Conservation (phyloP, 768 basidiomycete genomes). For the Tubosaeta sp. region DNA sequence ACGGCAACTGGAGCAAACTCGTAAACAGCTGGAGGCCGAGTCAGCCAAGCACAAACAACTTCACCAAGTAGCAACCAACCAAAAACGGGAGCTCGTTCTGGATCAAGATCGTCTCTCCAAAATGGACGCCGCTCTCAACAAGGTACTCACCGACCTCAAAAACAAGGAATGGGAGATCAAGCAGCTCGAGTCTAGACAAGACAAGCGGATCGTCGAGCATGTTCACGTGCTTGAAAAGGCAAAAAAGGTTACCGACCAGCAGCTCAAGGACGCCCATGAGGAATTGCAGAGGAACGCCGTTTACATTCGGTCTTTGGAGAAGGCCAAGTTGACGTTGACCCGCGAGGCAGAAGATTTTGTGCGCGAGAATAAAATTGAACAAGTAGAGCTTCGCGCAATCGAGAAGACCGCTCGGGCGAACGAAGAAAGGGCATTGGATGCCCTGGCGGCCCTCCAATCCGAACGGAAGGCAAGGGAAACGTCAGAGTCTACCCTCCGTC, state of each 20-base stretch:
- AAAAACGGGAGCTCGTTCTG: conserved; percentile 66
- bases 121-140: conserved; percentile 76
- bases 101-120: conserved; percentile 67
- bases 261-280: conserved; percentile 74
- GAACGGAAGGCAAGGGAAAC: conserved; percentile 63
- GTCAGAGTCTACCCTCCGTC: conserved; percentile 57
- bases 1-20: conserved; percentile 64
- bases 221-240: conserved; percentile 95
- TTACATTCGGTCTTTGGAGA: conserved; percentile 84
- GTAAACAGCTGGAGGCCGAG: conserved; percentile 75
- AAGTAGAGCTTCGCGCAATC: conserved; percentile 58
- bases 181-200: conserved; percentile 80
- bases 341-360: conserved; percentile 81
- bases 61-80: conserved; percentile 57
- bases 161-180: conserved; percentile 82
- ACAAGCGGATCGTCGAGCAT: conserved; percentile 99
- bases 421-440: conserved; percentile 56
- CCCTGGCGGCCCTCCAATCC: conserved; percentile 56
- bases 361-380: conserved; percentile 69
- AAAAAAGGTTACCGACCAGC: conserved; percentile 89
- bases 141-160: conserved; percentile 75
- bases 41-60: conserved; percentile 66
- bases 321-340: conserved; percentile 66
- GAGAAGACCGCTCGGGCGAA: conserved; percentile 63
- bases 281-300: conserved; percentile 71